Base-by-base conservation (phyloP, 768 basidiomycete species). In the Mycena olivaceomarginata region DNA sequence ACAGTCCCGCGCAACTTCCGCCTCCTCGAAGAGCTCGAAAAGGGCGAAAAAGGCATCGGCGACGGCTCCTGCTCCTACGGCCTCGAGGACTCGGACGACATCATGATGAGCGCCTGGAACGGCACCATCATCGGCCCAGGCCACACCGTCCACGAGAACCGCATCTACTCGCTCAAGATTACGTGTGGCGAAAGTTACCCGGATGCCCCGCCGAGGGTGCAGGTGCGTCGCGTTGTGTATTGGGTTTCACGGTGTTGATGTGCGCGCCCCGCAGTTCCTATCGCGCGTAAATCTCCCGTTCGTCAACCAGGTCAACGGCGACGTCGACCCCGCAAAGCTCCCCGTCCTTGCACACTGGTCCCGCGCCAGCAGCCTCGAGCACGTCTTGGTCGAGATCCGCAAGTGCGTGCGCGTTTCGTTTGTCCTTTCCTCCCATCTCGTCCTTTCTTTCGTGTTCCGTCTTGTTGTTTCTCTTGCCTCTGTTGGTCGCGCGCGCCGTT, bases 1-100 rank as follows among this genome's bases (percentile, higher is more conserved):
- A 31, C 65, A 99, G 98, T 99, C 77, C 98, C 98, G 39, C 92
- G 98, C 83, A 99, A 98, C 88, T 99, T 99, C 89, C 92, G 96
- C 66, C 93, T 99, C 25, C 93, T 99, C 51, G 98, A 98, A 84
- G 98, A 99, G 89, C 95, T 99, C 79, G 98, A 99, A 86, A 99
- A 99, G 87, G 98, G 98, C 82, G 98, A 99, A 91, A 99, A 99
- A 86, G 98, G 98, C 68, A 97, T 99, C 84, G 98, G 98, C 78
- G 98, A 99, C 88, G 98, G 98, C 71, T 97, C 96, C 20, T 98
- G 97, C 88, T 98, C 97, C 22, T 99, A 99, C 82, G 98, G 98
- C 53, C 89, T 99, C 75, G 96, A 97, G 87, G 97, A 99, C 86
- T 87, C 94, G 81, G 98, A 99, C 84, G 98, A 99, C 91, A 95